Conservation (phyloP, 2,329 filamentous ascomycete genomes). For the Colletotrichum sp. region DNA sequence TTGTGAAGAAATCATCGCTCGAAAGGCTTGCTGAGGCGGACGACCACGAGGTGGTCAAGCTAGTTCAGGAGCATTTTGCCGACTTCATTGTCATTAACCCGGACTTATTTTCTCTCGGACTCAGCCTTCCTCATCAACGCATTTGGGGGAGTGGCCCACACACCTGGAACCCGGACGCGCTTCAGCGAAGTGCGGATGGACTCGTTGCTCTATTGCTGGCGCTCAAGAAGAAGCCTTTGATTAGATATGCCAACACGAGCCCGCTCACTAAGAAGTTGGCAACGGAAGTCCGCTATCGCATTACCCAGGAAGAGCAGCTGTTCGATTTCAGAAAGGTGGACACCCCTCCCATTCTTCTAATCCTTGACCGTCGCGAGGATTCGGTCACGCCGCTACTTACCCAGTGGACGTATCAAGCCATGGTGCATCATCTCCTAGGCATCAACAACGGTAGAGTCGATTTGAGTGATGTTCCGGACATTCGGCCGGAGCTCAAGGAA, state of each 20-base stretch:
- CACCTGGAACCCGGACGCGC: slow-evolving; percentile 86
- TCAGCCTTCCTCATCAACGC: slow-evolving; percentile 73
- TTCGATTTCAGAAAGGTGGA: slow-evolving; percentile 97
- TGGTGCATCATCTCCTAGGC: slow-evolving; percentile 95
- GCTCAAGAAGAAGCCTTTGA: slow-evolving; percentile 95
- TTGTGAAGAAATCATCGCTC: slow-evolving; percentile 93
- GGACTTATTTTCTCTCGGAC: slow-evolving; percentile 83
- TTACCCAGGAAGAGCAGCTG: slow-evolving; percentile 93
- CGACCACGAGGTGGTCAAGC: slow-evolving; percentile 94
- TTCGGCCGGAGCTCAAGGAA: slow-evolving; percentile 86
- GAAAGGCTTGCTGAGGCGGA: slow-evolving; percentile 95
- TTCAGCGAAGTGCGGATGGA: slow-evolving; percentile 88
- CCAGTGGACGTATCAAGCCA: slow-evolving; percentile 99
- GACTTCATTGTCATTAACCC: slow-evolving; percentile 96
- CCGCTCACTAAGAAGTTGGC: slow-evolving; percentile 90
- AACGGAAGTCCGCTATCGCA: slow-evolving; percentile 88
- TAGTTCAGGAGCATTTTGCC: slow-evolving; percentile 94
- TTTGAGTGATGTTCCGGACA: slow-evolving; percentile 81
- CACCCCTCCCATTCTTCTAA: slow-evolving; percentile 88
- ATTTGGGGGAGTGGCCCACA: slow-evolving; percentile 86
- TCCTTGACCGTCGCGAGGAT: slow-evolving; percentile 91
- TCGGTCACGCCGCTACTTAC: slow-evolving; percentile 93
- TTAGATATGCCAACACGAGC: slow-evolving; percentile 92
- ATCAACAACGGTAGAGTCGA: slow-evolving; percentile 96
- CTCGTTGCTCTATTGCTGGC: slow-evolving; percentile 83